Conservation (phyloP, 768 basidiomycete species). For the Russula compacta region DNA sequence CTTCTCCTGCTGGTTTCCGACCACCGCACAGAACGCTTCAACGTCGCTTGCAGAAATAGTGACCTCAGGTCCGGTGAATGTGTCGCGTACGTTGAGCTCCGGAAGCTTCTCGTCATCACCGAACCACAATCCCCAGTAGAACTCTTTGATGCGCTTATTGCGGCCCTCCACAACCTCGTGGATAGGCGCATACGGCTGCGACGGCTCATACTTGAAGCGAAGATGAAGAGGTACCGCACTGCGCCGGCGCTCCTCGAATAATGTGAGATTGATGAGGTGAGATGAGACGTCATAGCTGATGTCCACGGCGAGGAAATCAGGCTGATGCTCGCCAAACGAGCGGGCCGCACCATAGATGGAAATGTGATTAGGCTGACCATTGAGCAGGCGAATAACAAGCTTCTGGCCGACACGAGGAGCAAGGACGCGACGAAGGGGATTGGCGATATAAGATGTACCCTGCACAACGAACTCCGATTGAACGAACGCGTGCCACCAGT, state of each 20-base stretch:
- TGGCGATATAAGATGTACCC: constrained; percentile 76
- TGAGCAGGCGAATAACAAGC: constrained; percentile 46
- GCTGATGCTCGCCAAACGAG: constrained; percentile 63
- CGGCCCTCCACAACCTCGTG: constrained; percentile 80
- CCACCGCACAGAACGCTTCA: constrained; percentile 84
- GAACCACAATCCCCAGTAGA: constrained; percentile 99
- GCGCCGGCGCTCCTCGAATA: constrained; percentile 77
- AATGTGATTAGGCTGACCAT: constrained; percentile 46
- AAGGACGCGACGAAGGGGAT: constrained; percentile 82
- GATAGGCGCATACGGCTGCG: constrained; percentile 84
- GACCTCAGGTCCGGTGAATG: constrained; percentile 81
- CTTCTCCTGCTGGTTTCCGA: constrained; percentile 86
- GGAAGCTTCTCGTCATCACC: constrained; percentile 76
- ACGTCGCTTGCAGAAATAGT: constrained; percentile 67
- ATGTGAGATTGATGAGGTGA: constrained; percentile 54
- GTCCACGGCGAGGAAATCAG: constrained; percentile 76
- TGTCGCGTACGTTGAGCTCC: constrained; percentile 68
- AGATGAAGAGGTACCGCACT: constrained; percentile 72
- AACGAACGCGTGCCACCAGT: constrained; percentile 82
- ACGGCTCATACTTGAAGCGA: constrained; percentile 79
- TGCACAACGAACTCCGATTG: constrained; percentile 79
- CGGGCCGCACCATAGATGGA: constrained; percentile 71
- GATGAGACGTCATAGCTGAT: constrained; percentile 48
- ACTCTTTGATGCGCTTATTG: constrained; percentile 88
- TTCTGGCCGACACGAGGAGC: constrained; percentile 74